Evolutionary conservation across 2,329 filamentous ascomycete species (phyloP), one percentile per base, ranked within the genome.

Genomic region (Penicillium sp.): DNA sequence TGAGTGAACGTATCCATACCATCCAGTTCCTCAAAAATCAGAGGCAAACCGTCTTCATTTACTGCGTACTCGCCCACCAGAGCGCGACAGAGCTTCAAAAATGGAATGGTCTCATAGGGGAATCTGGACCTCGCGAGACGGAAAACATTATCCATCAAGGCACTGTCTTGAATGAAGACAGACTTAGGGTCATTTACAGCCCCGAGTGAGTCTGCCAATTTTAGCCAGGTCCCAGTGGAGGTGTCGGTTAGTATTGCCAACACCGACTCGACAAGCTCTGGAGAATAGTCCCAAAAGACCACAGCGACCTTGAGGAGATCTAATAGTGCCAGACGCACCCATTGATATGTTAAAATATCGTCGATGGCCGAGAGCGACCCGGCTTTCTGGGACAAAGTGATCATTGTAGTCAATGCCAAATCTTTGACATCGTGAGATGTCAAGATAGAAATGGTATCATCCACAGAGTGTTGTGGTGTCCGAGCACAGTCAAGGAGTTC

Each of bases 91-190:
- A 96, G 78, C 52, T 84, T 85, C 58, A 96, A 76, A 66, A 96
- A 91, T 0, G 93, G 91, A 3, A 87, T 75, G 47, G 90, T 87
- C 74, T 97, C 93, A 72, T 90, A 93, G 0, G 93, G 93, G 69
- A 92, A 97, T 54, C 93, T 87, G 58, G 85, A 83, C 44, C 88
- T 82, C 7, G 93, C 87, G 69, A 90, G 84, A 49, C 84, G 79
- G 31, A 96, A 85, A 60, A 89, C 74, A 19, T 74, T 72, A 27
- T 78, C 80, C 68, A 89, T 80, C 19, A 91, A 74, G 7, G 79
- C 68, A 21, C 79, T 72, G 61, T 90, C 85, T 19, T 81, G 75
- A 24, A 87, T 74, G 61, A 89, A 84, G 21, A 77, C 75, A n/a
- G 74, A 72, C n/a, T 76, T 72, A 66, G 83, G 74, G 44, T 76